Evolutionary conservation across 352 stramenopile genomes (phyloP).

Genomic region (Ophiocytium majus): DNA sequence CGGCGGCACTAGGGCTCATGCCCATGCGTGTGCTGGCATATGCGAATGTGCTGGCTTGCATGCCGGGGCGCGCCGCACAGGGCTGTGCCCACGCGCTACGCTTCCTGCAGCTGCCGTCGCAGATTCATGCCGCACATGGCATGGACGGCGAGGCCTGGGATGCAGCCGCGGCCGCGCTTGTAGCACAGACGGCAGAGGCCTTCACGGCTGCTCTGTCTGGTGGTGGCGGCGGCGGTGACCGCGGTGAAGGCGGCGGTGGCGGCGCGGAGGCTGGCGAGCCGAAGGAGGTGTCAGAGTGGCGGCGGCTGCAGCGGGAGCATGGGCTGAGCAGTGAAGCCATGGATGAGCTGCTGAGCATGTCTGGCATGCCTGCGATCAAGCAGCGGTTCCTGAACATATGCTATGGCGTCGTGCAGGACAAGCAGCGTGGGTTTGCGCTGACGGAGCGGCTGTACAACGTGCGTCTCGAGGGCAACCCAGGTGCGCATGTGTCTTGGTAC

Average conservation of each 20-base stretch:
- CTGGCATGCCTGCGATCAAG: constrained; percentile 46
- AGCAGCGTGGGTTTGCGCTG: constrained; percentile 30
- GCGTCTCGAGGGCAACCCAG: constrained; percentile 52
- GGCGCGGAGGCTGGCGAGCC: neutral
- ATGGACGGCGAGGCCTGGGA: neutral
- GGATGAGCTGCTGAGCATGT: constrained; percentile 51
- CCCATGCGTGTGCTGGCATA: constrained; percentile 1
- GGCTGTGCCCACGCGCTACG: neutral
- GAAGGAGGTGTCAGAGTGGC: constrained; percentile 21
- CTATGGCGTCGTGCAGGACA: constrained; percentile 32
- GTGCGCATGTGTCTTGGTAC: constrained; percentile 35
- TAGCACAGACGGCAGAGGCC: constrained; percentile 6
- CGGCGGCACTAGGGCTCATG: neutral
- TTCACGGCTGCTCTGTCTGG: constrained; percentile 24
- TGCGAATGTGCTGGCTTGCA: neutral
- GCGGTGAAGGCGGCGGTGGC: neutral
- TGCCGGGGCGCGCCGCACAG: neutral
- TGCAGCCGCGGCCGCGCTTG: constrained; percentile 14
- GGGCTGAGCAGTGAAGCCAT: constrained; percentile 30
- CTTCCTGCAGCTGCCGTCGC: constrained; percentile 10
- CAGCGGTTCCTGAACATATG: constrained; percentile 43
- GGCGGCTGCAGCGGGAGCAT: constrained; percentile 32
- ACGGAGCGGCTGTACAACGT: constrained; percentile 40
- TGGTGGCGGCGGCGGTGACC: neutral
- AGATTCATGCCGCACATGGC: neutral